These are phyloP conservation scores for Streptanthus diversifolius DNA, from an alignment of 345 rosid genomes.

Conservation along the genomic window DNA sequence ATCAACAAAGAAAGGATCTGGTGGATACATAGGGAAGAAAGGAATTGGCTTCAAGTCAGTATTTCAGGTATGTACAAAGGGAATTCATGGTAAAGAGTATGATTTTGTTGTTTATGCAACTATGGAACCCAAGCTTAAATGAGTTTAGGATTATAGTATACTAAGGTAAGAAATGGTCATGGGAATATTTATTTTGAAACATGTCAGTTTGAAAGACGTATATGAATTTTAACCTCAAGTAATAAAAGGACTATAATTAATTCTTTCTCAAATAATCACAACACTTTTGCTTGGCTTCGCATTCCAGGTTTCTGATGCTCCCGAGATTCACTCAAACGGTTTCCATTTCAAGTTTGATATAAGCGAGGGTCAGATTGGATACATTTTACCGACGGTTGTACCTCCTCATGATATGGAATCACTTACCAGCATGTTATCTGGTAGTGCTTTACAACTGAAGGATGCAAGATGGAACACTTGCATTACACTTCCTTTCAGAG, in stretches of 20 bases:
- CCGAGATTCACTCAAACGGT: slow-evolving; percentile 97
- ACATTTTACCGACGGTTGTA: slow-evolving; percentile 76
- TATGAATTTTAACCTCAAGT: neutral
- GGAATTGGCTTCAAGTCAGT: slow-evolving; percentile 99
- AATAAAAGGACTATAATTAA: neutral
- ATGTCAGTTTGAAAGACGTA: slow-evolving; percentile 12
- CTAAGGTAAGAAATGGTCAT: slow-evolving; percentile 1
- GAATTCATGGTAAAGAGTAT: neutral
- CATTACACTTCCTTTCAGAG: slow-evolving; percentile 82
- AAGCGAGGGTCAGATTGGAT: slow-evolving; percentile 89
- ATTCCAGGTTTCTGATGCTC: slow-evolving; percentile 87
- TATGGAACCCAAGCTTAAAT: slow-evolving; percentile 10
- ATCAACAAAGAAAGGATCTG: slow-evolving; percentile 84
- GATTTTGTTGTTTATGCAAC: slow-evolving; percentile 21
- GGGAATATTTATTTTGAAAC: slow-evolving; percentile 1
- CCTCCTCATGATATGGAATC: slow-evolving; percentile 65
- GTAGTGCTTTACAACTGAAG: slow-evolving; percentile 37
- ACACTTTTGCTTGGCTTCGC: slow-evolving; percentile 12
- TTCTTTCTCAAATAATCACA: slow-evolving; percentile 1
- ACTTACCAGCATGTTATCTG: slow-evolving; percentile 45
- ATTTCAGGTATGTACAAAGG: slow-evolving; percentile 66
- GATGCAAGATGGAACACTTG: slow-evolving; percentile 74
- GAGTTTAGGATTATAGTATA: slow-evolving; percentile 1
- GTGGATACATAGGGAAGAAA: slow-evolving; percentile 90
- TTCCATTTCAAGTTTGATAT: slow-evolving; percentile 88